Evolutionary conservation across 225 moss, liverwort and hornwort species (phyloP).

Genomic region (Pseudoscleropodium purum): DNA sequence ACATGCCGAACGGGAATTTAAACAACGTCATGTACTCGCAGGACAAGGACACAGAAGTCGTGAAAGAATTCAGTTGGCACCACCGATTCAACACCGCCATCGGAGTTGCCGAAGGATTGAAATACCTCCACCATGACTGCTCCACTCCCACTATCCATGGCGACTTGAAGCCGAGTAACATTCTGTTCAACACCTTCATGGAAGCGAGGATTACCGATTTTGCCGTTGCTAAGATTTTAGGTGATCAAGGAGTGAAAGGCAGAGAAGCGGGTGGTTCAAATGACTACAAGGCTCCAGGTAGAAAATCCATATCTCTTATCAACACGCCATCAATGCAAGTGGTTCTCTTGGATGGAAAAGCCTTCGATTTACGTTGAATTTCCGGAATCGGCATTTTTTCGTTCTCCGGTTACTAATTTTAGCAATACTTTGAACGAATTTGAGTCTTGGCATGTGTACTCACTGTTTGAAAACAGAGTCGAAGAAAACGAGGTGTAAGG

Average conservation of each 20-base stretch:
- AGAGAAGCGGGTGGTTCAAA: not conserved
- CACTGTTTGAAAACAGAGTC: not conserved
- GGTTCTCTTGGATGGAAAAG: not conserved
- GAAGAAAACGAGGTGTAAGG: not conserved
- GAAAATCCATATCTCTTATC: not conserved
- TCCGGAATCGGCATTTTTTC: not conserved
- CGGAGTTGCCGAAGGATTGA: slow-evolving; percentile 26
- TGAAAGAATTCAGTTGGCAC: slow-evolving; percentile 18
- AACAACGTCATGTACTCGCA: slow-evolving; percentile 8
- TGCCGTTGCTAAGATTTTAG: slow-evolving; percentile 18
- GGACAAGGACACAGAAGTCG: not conserved
- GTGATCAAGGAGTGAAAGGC: slow-evolving; percentile 1
- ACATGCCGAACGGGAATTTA: slow-evolving; percentile 37
- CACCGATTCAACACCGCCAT: slow-evolving; percentile 28
- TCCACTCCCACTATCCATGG: slow-evolving; percentile 39
- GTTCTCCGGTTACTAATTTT: not conserved
- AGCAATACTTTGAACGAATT: not conserved
- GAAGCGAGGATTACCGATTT: slow-evolving; percentile 34
- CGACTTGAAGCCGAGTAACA: slow-evolving; percentile 30
- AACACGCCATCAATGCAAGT: not conserved
- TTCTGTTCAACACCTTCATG: slow-evolving; percentile 36
- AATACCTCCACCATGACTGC: slow-evolving; percentile 39
- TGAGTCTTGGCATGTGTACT: not conserved
- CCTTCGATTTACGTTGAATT: not conserved
- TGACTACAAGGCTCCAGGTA: slow-evolving; percentile 41